Base-by-base conservation (phyloP, 495 filamentous ascomycete genomes). In the Tuber melanosporum region DNA sequence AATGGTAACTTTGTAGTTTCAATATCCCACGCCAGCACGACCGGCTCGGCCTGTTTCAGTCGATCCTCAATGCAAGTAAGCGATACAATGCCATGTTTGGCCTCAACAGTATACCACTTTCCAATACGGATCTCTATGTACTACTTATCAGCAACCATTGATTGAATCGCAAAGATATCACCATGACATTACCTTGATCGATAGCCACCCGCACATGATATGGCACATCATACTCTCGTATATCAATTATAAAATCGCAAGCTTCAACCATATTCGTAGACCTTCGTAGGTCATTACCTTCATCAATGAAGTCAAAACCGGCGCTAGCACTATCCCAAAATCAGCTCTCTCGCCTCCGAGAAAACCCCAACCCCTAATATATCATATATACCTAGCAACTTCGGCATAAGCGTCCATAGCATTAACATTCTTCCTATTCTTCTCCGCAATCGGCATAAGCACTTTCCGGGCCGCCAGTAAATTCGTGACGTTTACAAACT, bases 201-300 rank as follows among this genome's bases (percentile, higher is more conserved):
- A 99, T 98, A 83, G 94, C 92, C 85, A 98, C 95, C 88, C 95
- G 90, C 82, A 99, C 95, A 88, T 99, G 95, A 86, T 99, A 99
- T 81, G 94, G 95, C 82, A 99, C 95, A 86, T 99, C 95, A 84
- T 94, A 99, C 87, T 99, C 95, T 87, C 95, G 91, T 85, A 98
- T 97, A 90, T 99, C 95, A 87, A 97, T 89, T 87, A 99, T 93
- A 85, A 91, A 96, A 89, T 99, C 95, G 88, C 94, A 97, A 73
- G 94, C 94, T 86, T 97, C 93, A 82, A 89, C 88, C 87, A 91
- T 90, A 82, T 88, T 89, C 80, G 87, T 85, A 88, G 91, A 93
- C 88, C 87, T 86, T 91, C 92, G 92, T 92, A 87, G 88, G 85
- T 97, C 93, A 85, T 94, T 89, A 87, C 89, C 89, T 84, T 98